Percentiles rank a stretch among this genome's conserved stretches.
phyloP scores from a whole-genome alignment of 192 early-diverging fungal genomes.

The Entomortierella lignicola region DNA sequence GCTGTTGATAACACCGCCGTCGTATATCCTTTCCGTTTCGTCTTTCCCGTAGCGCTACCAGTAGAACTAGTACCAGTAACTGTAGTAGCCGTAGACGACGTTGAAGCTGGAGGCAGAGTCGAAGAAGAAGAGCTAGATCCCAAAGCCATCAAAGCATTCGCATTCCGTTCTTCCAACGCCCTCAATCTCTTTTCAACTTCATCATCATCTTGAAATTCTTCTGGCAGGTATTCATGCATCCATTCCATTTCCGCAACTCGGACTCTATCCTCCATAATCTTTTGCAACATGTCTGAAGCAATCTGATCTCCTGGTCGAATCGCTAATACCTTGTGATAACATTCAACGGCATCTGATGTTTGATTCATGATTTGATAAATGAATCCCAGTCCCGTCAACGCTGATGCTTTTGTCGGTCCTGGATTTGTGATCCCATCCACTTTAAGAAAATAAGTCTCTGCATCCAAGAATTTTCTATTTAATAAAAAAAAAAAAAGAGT shows the following conservation, averaged over 20 bases:
- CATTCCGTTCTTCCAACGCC: background rate
- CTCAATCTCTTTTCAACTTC: background rate
- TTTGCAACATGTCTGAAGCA: conserved; percentile 53
- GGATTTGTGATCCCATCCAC: conserved; percentile 20
- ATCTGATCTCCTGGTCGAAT: conserved; percentile 52
- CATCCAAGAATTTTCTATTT: conserved; percentile 28
- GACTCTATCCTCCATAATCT: conserved; percentile 54
- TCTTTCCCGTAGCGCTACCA: background rate
- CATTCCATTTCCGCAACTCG: conserved; percentile 24
- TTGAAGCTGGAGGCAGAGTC: background rate
- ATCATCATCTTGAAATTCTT: conserved; percentile 20
- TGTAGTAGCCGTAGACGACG: background rate
- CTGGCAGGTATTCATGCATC: conserved; percentile 30
- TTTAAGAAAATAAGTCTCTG: conserved; percentile 31
- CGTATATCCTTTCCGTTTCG: background rate
- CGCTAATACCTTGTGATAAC: conserved; percentile 64
- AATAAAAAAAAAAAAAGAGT: background rate
- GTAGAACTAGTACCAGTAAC: background rate
- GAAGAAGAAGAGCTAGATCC: too few species aligned
- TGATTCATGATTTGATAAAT: conserved; percentile 68
- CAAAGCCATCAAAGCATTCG: too few species aligned
- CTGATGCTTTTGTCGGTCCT: conserved; percentile 51
- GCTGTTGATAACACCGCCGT: background rate
- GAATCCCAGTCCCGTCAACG: conserved; percentile 62
- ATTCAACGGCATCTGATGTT: conserved; percentile 61